Evolutionary conservation across 2,329 filamentous ascomycete genomes (phyloP).

Genomic region (Microascus cirrosus): DNA sequence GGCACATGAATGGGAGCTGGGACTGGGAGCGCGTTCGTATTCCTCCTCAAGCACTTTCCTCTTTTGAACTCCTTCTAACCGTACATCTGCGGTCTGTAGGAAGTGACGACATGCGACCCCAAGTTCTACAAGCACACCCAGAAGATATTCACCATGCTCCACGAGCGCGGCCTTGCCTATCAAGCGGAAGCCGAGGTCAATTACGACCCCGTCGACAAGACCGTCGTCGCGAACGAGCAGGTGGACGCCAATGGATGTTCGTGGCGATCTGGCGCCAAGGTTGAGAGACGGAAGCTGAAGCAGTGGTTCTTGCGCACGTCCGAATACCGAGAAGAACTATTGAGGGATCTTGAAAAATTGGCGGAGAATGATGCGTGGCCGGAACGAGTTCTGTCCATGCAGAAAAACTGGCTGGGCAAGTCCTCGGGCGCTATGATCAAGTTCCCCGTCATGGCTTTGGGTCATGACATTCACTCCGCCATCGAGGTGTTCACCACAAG

Average conservation of each 20-base stretch:
- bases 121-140: constrained; percentile 86
- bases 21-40: constrained; percentile 67
- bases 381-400: constrained; percentile 70
- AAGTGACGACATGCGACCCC: constrained; percentile 75
- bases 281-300: constrained; percentile 66
- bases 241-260: constrained; percentile 78
- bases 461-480: constrained; percentile 26
- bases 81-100: constrained; percentile 35
- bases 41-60: background rate
- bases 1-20: constrained; percentile 70
- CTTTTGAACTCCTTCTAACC: background rate
- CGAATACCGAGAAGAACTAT: constrained; percentile 59
- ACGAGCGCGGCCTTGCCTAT: constrained; percentile 66
- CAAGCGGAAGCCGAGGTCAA: constrained; percentile 78
- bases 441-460: constrained; percentile 47
- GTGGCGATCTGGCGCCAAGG: constrained; percentile 78
- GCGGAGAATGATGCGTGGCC: constrained; percentile 61
- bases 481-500: constrained; percentile 76
- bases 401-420: constrained; percentile 79
- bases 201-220: constrained; percentile 82
- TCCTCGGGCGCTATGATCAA: constrained; percentile 62
- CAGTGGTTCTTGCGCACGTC: constrained; percentile 91
- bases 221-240: constrained; percentile 85
- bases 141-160: constrained; percentile 68
- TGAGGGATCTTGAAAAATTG: constrained; percentile 59